Evolutionary conservation across 805 yeast genomes (phyloP).

Genomic region (Torulaspora delbrueckii): DNA sequence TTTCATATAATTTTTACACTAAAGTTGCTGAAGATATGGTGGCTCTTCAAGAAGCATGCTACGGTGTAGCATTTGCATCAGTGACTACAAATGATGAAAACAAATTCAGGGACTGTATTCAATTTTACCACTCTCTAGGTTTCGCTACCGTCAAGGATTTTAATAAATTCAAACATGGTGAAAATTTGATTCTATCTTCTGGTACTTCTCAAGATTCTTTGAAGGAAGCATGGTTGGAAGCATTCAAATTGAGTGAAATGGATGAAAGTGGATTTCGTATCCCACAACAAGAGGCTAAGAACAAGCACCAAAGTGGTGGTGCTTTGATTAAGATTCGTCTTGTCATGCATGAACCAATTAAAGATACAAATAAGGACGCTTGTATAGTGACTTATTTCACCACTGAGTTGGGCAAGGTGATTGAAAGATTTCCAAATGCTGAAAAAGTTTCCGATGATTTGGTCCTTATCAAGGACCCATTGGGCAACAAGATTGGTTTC

Average conservation of each 20-base stretch:
- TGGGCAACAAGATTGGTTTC: conserved; percentile 57
- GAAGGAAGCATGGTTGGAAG: conserved; percentile 68
- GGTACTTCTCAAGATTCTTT: conserved; percentile 65
- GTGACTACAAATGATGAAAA: conserved; percentile 50
- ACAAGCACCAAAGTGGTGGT: conserved; percentile 41
- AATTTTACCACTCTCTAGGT: conserved; percentile 59
- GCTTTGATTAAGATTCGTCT: conserved; percentile 46
- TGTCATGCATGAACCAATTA: conserved; percentile 33
- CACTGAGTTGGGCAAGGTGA: conserved; percentile 34
- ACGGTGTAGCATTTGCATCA: conserved; percentile 54
- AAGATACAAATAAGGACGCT: conserved; percentile 30
- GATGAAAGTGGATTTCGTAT: conserved; percentile 56
- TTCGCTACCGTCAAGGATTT: conserved; percentile 56
- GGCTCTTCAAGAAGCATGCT: conserved; percentile 28
- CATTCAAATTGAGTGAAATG: conserved; percentile 57
- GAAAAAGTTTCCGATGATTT: conserved; percentile 21
- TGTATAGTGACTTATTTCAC: conserved; percentile 38
- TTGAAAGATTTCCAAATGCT: conserved; percentile 24
- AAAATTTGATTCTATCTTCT: conserved; percentile 32
- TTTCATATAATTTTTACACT: background rate
- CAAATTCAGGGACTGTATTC: conserved; percentile 43
- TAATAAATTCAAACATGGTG: conserved; percentile 44
- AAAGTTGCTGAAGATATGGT: conserved; percentile 10
- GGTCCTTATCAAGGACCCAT: conserved; percentile 49
- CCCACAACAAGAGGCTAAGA: conserved; percentile 44